A percentile compares a stretch with the other conserved stretches of the same genome.
Evolutionary conservation across 1,284 basidiomycete genomes (phyloP).

Genomic region (Xanthoconium separans): DNA sequence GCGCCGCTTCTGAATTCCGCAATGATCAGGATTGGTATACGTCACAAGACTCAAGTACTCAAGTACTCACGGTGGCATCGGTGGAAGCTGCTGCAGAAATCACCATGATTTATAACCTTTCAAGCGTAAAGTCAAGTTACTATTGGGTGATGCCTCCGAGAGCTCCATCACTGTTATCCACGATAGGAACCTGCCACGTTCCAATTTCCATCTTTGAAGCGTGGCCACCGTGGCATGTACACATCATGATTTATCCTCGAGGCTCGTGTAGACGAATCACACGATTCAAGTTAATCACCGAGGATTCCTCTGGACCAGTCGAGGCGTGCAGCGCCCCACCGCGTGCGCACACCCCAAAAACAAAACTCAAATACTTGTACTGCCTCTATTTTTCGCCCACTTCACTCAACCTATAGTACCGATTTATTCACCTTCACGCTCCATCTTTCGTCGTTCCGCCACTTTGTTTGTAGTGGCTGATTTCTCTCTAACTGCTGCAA

Average conservation of each 20-base stretch:
- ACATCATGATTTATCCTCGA: not conserved
- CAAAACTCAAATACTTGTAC: slow-evolving; percentile 18
- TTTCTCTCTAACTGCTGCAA: not conserved
- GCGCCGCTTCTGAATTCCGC: not conserved
- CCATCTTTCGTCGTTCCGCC: not conserved
- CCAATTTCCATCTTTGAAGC: slow-evolving; percentile 3
- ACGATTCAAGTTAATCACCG: slow-evolving; percentile 26
- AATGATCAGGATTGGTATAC: not conserved
- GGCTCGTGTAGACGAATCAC: slow-evolving; percentile 22
- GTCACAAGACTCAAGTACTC: too few relatives aligned
- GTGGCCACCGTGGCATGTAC: slow-evolving; percentile 5
- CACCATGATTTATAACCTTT: not conserved
- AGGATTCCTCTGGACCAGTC: slow-evolving; percentile 19
- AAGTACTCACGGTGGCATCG: too few relatives aligned
- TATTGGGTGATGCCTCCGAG: not conserved
- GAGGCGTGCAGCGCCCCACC: slow-evolving; percentile 9
- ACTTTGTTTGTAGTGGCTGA: not conserved
- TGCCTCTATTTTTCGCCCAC: not conserved
- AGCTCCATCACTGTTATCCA: not conserved
- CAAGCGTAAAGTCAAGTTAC: not conserved
- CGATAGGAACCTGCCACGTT: slow-evolving; percentile 22
- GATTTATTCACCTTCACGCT: not conserved
- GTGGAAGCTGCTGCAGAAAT: not conserved
- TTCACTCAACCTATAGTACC: slow-evolving; percentile 3
- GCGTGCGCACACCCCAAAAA: slow-evolving; percentile 1